Conservation (phyloP, 2,329 filamentous ascomycete species). For the Sphaerostilbella broomeana region DNA sequence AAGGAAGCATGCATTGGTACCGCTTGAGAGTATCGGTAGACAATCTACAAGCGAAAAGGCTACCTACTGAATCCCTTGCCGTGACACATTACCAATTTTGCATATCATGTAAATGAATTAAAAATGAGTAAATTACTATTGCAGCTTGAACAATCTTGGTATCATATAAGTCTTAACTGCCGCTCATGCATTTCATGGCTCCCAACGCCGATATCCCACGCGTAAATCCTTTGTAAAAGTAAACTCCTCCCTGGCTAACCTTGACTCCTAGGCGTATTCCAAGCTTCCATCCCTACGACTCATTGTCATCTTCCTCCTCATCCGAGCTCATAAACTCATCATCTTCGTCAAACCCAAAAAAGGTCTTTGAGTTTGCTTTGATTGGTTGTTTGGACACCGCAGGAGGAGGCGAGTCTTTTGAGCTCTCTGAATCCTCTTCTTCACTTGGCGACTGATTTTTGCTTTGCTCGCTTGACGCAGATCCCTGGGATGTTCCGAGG, state of each 20-base stretch:
- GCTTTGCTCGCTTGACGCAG: conserved; percentile 31
- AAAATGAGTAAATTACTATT: too few species aligned
- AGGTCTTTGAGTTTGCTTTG: conserved; percentile 40
- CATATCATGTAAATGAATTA: too few species aligned
- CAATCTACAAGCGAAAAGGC: conserved; percentile 20
- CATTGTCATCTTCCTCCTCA: conserved; percentile 30
- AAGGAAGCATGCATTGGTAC: conserved; percentile 33
- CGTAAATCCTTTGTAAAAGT: too few species aligned
- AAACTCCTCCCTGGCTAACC: too few species aligned
- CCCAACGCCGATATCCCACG: too few species aligned
- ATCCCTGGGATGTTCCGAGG: conserved; percentile 45
- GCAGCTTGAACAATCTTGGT: conserved; percentile 2
- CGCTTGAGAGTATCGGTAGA: conserved; percentile 27
- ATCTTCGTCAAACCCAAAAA: conserved; percentile 75
- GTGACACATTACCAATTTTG: too few species aligned
- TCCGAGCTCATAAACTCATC: conserved; percentile 67
- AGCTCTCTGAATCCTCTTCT: conserved; percentile 34
- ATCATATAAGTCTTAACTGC: conserved; percentile 1
- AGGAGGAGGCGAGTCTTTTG: conserved; percentile 44
- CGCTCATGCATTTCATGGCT: background rate
- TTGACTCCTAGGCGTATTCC: too few species aligned
- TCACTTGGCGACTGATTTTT: conserved; percentile 25
- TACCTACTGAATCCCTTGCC: too few species aligned
- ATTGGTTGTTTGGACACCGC: conserved; percentile 33
- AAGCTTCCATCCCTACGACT: conserved; percentile 1